Evolutionary conservation across 176 grass and related monocot species (phyloP).

Genomic region (Juncus effusus): DNA sequence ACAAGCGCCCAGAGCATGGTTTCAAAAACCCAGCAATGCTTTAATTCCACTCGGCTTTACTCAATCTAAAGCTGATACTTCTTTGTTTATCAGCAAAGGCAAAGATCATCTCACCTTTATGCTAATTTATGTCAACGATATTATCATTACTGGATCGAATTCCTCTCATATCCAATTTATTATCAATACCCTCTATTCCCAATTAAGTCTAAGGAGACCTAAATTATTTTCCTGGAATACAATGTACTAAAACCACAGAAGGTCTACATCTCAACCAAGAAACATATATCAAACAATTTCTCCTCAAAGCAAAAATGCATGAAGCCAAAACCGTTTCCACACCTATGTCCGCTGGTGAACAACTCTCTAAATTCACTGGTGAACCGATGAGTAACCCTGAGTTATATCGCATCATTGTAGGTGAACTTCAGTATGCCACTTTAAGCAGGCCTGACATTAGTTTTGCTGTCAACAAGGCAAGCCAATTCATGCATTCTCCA

Average conservation of each 20-base stretch:
- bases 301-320: background rate
- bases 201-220: background rate
- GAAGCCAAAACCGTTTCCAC: background rate
- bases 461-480: background rate
- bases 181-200: background rate
- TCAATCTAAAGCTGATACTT: background rate
- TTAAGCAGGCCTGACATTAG: background rate
- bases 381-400: background rate
- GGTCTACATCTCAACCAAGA: background rate
- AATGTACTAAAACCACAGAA: background rate
- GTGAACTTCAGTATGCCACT: conserved; percentile 9
- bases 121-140: background rate
- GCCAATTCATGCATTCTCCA: conserved; percentile 10
- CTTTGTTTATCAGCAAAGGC: background rate
- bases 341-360: background rate
- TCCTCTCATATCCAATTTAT: background rate
- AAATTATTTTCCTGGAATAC: background rate
- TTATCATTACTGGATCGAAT: conserved; percentile 1
- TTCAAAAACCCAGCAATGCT: background rate
- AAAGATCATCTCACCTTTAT: background rate
- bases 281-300: background rate
- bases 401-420: background rate
- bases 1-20: background rate
- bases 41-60: background rate
- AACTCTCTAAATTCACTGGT: background rate